Evolutionary conservation across 371 early-diverging fungal species (phyloP).

Genomic region (Mucor circinelloides): DNA sequence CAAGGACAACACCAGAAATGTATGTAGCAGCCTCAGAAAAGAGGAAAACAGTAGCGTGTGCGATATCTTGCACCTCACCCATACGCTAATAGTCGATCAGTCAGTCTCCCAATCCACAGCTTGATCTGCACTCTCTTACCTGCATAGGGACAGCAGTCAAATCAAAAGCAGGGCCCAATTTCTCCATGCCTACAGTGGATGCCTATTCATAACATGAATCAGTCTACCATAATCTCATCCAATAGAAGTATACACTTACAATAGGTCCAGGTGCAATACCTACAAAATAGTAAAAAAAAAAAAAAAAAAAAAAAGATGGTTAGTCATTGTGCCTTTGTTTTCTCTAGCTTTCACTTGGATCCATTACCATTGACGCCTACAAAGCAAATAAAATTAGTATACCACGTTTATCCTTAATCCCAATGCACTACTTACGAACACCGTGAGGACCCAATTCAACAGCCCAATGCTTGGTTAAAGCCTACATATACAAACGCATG

Average conservation of each 20-base stretch:
- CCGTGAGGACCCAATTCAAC: constrained; percentile 56
- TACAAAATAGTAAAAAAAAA: neutral
- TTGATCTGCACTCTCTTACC: constrained; percentile 17
- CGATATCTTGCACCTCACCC: constrained; percentile 71
- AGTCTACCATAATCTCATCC: neutral
- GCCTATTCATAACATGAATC: constrained; percentile 8
- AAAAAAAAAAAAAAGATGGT: neutral
- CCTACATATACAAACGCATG: constrained; percentile 13
- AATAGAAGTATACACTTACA: constrained; percentile 18
- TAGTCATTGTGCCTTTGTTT: neutral
- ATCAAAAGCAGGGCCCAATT: constrained; percentile 32
- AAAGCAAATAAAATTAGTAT: neutral
- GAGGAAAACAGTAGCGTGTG: constrained; percentile 72
- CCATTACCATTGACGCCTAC: constrained; percentile 31
- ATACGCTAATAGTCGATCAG: constrained; percentile 30
- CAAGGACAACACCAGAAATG: constrained; percentile 62
- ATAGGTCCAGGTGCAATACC: constrained; percentile 57
- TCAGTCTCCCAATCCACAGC: neutral
- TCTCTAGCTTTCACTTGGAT: neutral
- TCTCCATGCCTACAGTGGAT: constrained; percentile 39
- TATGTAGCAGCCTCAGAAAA: constrained; percentile 65
- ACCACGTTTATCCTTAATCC: neutral
- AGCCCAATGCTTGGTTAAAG: constrained; percentile 58
- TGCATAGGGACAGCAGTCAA: constrained; percentile 29
- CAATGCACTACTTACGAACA: constrained; percentile 34